Conservation (phyloP, 169 alveolate genomes). For the Amoebophrya sp. region DNA sequence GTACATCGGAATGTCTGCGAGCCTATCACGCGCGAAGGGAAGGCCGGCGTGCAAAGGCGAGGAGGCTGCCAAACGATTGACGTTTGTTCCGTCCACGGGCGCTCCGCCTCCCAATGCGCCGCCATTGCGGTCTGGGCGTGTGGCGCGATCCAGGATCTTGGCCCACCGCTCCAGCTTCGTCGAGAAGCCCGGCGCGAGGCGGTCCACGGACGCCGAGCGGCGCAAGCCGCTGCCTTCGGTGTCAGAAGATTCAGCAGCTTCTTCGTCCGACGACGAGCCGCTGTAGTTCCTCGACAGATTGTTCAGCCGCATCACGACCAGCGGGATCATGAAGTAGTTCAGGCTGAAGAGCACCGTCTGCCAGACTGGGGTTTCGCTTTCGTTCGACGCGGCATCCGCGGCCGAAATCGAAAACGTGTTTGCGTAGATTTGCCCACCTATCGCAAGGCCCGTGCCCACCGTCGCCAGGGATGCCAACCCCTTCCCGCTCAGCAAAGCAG, state of each 20-base stretch:
- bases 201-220: background rate
- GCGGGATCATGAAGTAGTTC: background rate
- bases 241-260: background rate
- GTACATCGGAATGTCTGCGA: background rate
- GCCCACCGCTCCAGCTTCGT: background rate
- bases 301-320: background rate
- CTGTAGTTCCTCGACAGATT: background rate
- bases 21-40: background rate
- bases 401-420: too few species aligned
- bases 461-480: too few species aligned
- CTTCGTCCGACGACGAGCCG: background rate
- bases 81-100: too few species aligned
- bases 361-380: background rate
- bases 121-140: too few species aligned
- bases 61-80: too few species aligned
- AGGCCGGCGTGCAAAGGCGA: background rate
- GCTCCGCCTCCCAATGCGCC: too few species aligned
- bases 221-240: background rate
- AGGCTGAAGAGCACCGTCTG: background rate
- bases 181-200: background rate
- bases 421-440: too few species aligned
- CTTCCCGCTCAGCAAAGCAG: background rate
- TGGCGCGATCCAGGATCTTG: background rate
- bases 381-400: too few species aligned
- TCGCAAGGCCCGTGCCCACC: too few species aligned